phyloP scores from a whole-genome alignment of 257 asterid genomes.

The Knoxia roxburghii region DNA sequence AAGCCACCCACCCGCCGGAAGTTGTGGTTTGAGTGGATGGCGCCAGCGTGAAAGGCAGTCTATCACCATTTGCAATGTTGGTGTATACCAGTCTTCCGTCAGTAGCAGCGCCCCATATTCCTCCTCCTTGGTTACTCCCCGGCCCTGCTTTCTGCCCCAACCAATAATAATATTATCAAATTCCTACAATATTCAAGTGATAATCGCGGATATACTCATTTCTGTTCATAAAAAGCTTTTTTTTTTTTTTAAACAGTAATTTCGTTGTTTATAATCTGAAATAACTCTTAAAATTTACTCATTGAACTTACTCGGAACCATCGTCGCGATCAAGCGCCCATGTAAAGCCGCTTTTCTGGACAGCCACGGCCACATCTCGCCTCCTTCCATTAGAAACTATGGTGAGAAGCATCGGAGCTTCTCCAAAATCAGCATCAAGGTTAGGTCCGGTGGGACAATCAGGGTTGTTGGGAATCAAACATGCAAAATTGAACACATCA shows the following conservation, averaged over 20 bases:
- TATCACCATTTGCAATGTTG: constrained; percentile 45
- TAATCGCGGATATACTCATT: too few relatives aligned
- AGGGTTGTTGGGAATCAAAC: constrained; percentile 56
- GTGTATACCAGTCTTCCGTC: constrained; percentile 61
- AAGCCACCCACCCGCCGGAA: constrained; percentile 78
- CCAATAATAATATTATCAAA: not conserved
- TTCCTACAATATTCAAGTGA: not conserved
- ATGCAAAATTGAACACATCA: constrained; percentile 55
- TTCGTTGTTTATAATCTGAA: too few relatives aligned
- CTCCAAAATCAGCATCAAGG: constrained; percentile 76
- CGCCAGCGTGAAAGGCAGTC: constrained; percentile 41
- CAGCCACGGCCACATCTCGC: constrained; percentile 60
- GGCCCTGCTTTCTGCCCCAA: constrained; percentile 57
- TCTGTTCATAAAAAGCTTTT: too few relatives aligned
- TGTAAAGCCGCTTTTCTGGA: constrained; percentile 69
- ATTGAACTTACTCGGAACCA: constrained; percentile 35
- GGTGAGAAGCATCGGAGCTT: constrained; percentile 66
- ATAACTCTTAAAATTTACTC: too few relatives aligned
- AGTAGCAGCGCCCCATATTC: constrained; percentile 74
- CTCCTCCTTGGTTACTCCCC: constrained; percentile 61
- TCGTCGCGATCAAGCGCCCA: constrained; percentile 61
- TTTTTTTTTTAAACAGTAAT: too few relatives aligned
- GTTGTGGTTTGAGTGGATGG: constrained; percentile 50
- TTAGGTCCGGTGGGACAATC: constrained; percentile 75
- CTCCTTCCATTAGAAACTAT: constrained; percentile 24